Evolutionary conservation across 2,329 filamentous ascomycete genomes (phyloP).

Genomic region (Simplicillium aogashimaense): DNA sequence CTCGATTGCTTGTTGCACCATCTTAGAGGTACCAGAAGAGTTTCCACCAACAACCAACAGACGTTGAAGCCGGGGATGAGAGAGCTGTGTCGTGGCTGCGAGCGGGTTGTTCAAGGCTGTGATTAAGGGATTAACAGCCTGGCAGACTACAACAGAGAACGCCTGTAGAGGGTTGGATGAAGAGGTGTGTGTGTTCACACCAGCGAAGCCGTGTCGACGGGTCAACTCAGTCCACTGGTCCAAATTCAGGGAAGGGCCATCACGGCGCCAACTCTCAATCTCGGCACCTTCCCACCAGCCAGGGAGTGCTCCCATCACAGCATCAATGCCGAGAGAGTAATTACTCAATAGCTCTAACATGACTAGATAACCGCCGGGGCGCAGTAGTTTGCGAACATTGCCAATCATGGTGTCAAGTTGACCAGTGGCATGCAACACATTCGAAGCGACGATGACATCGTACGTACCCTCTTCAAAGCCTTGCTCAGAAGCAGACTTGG

Average conservation of each 20-base stretch:
- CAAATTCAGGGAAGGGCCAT: constrained; percentile 3
- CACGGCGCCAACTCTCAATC: constrained; percentile 9
- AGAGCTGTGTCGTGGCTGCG: background rate
- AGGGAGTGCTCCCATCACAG: constrained; percentile 14
- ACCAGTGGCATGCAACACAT: constrained; percentile 16
- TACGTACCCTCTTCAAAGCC: constrained; percentile 13
- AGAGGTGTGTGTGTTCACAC: constrained; percentile 5
- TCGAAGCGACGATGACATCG: constrained; percentile 15
- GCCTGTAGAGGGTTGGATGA: background rate
- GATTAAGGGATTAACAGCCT: constrained; percentile 8
- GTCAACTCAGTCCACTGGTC: constrained; percentile 4
- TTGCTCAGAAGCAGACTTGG: constrained; percentile 12
- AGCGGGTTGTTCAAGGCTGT: background rate
- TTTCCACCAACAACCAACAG: constrained; percentile 6
- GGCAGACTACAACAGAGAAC: constrained; percentile 12
- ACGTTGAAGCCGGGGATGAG: constrained; percentile 1
- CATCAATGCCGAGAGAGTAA: constrained; percentile 5
- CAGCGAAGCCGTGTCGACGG: constrained; percentile 3
- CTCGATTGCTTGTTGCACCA: background rate
- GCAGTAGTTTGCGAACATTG: constrained; percentile 13
- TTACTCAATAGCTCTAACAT: constrained; percentile 13
- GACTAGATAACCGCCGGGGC: constrained; percentile 17
- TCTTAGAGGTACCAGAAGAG: background rate
- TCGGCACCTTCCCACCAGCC: constrained; percentile 18
- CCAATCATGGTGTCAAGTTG: constrained; percentile 11